phyloP scores from a whole-genome alignment of 257 asterid genomes.

The Mentha longifolia region DNA sequence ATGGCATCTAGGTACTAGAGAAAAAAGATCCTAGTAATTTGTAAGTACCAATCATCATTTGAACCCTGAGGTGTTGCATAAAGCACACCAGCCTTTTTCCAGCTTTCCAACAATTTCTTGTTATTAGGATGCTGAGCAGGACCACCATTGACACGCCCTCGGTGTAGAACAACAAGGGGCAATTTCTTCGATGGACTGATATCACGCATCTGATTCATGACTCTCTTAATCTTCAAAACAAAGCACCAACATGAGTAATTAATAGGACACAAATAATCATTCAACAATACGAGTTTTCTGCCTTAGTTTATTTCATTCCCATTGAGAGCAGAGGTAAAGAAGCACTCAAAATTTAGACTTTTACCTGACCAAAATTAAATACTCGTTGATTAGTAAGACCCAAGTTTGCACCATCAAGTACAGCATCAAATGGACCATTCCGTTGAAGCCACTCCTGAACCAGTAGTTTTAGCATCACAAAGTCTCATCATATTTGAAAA shows the following conservation, averaged over 20 bases:
- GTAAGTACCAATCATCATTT: constrained; percentile 86
- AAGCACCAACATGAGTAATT: constrained; percentile 18
- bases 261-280: neutral
- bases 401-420: constrained; percentile 82
- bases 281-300: constrained; percentile 19
- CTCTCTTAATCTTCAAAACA: constrained; percentile 58
- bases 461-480: constrained; percentile 37
- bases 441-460: constrained; percentile 84
- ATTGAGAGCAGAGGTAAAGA: constrained; percentile 1
- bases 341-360: constrained; percentile 1
- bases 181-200: constrained; percentile 71
- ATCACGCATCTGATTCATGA: constrained; percentile 58
- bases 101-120: constrained; percentile 70
- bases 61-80: constrained; percentile 91
- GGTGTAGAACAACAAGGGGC: constrained; percentile 89
- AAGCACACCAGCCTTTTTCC: constrained; percentile 84
- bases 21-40: neutral
- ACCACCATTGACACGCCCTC: constrained; percentile 72
- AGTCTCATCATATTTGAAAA: neutral
- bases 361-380: constrained; percentile 70
- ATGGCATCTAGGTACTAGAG: neutral
- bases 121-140: constrained; percentile 78
- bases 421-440: constrained; percentile 95
- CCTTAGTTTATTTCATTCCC: constrained; percentile 4
- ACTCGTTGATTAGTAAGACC: constrained; percentile 58